Evolutionary conservation across 2,329 filamentous ascomycete species (phyloP), one percentile per base, ranked within the genome.

Genomic region (Magnaporthiopsis rhizophila): DNA sequence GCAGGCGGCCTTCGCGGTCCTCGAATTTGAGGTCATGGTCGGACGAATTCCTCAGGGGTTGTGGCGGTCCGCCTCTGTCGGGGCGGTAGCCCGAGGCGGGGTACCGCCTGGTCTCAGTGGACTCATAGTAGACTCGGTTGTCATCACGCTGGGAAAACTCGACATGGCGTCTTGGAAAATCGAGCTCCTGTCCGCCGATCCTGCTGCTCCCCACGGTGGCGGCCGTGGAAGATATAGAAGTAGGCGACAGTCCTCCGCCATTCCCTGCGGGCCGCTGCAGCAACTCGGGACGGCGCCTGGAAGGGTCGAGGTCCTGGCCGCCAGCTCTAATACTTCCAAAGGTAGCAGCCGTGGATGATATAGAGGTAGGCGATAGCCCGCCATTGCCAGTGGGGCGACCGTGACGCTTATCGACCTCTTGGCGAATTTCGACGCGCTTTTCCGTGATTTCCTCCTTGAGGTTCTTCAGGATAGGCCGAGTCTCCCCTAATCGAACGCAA

Each of bases 361-460:
- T 53, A 7, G 45, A 53, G 7, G 18, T 53, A 24, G 45, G 45
- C 9, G 45, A 53, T 24, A n/a, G 45, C 45, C 24, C 45, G 45
- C 45, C 45, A 53, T 53, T 53, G 45, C 45, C 45, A 11, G 45
- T 11, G 13, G 50, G 50, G 45, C 62, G 32, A 15, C 56, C 59
- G 0, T 32, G 13, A 45, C 62, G n/a, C 59, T 57, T 9, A 2
- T 59, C 64, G 11, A 64, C 15, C 28, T 56, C 38, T 24, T 64
- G 64, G 12, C 66, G 65, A 24, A 65, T 63, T n/a, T 68, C 67
- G 57, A 61, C 36, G 59, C 65, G 62, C 57, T 59, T 61, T 7
- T 64, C 65, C 56, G 62, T 62, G 13, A 59, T 50, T 36, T 66
- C 66, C 9, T 66, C 61, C 61, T 65, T 68, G 12, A 59, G 50